phyloP scores from a whole-genome alignment of 2,329 filamentous ascomycete genomes.

The Ophiostoma sp. region DNA sequence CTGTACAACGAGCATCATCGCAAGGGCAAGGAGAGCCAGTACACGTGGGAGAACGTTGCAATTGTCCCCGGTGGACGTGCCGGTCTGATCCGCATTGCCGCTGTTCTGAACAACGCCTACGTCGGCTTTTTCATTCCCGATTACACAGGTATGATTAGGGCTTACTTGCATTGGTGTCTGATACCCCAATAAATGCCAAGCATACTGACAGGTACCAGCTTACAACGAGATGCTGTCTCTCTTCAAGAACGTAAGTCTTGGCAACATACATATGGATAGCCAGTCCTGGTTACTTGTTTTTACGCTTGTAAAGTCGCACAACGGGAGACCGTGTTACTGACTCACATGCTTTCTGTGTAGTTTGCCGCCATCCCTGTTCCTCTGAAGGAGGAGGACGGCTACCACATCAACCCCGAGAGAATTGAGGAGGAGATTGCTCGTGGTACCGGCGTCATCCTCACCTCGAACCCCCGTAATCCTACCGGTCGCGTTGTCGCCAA shows the following conservation, averaged over 20 bases:
- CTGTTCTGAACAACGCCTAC: slow-evolving; percentile 87
- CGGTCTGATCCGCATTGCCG: slow-evolving; percentile 88
- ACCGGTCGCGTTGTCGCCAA: slow-evolving; percentile 83
- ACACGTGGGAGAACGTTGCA: slow-evolving; percentile 96
- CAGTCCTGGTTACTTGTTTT: background rate
- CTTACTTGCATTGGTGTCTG: background rate
- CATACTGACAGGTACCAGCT: slow-evolving; percentile 58
- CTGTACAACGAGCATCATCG: slow-evolving; percentile 93
- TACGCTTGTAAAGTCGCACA: background rate
- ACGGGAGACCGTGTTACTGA: background rate
- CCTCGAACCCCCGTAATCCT: slow-evolving; percentile 91
- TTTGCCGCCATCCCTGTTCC: slow-evolving; percentile 85
- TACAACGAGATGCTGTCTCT: slow-evolving; percentile 97
- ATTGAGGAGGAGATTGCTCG: slow-evolving; percentile 86
- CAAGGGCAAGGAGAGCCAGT: slow-evolving; percentile 78
- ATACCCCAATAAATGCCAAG: background rate
- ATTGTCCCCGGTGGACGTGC: slow-evolving; percentile 92
- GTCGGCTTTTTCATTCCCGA: slow-evolving; percentile 91
- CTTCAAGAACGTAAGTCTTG: slow-evolving; percentile 70
- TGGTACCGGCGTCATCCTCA: slow-evolving; percentile 81
- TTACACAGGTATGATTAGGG: slow-evolving; percentile 60
- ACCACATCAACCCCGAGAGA: slow-evolving; percentile 89
- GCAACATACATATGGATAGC: background rate
- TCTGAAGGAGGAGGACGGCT: slow-evolving; percentile 75
- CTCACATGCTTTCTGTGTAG: slow-evolving; percentile 36